These are phyloP conservation scores for Psilocybe tampanensis DNA, from an alignment of 768 basidiomycete species.

Conservation along the genomic window DNA sequence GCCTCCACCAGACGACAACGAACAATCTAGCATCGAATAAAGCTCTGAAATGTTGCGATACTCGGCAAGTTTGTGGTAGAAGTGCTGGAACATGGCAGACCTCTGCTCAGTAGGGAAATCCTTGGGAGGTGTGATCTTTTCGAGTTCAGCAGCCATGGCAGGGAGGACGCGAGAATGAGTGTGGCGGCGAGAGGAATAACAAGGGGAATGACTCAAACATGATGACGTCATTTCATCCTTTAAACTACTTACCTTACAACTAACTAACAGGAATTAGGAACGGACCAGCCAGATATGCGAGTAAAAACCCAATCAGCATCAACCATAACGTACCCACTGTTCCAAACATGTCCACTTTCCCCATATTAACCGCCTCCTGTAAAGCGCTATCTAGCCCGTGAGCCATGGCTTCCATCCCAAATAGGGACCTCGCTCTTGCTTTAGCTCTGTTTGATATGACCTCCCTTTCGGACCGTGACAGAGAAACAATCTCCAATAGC, in stretches of 20 bases:
- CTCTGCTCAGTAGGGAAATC: constrained; percentile 38
- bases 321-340: constrained; percentile 21
- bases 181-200: too few species aligned
- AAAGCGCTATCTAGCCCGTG: constrained; percentile 58
- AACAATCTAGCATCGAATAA: constrained; percentile 39
- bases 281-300: constrained; percentile 31
- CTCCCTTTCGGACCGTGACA: constrained; percentile 42
- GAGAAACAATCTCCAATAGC: constrained; percentile 56
- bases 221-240: neutral
- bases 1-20: constrained; percentile 4
- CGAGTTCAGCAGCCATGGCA: constrained; percentile 20
- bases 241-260: neutral
- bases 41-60: constrained; percentile 46
- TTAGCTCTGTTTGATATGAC: constrained; percentile 58
- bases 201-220: too few species aligned
- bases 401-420: constrained; percentile 81
- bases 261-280: constrained; percentile 16
- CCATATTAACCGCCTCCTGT: constrained; percentile 57
- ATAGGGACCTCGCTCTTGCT: constrained; percentile 60
- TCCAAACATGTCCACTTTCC: constrained; percentile 31
- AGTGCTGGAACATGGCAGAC: constrained; percentile 40
- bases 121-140: constrained; percentile 38
- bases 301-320: constrained; percentile 32
- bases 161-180: neutral
- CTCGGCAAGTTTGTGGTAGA: constrained; percentile 45